Conservation (phyloP, 2,329 filamentous ascomycete genomes). For the Xylariales sp. region DNA sequence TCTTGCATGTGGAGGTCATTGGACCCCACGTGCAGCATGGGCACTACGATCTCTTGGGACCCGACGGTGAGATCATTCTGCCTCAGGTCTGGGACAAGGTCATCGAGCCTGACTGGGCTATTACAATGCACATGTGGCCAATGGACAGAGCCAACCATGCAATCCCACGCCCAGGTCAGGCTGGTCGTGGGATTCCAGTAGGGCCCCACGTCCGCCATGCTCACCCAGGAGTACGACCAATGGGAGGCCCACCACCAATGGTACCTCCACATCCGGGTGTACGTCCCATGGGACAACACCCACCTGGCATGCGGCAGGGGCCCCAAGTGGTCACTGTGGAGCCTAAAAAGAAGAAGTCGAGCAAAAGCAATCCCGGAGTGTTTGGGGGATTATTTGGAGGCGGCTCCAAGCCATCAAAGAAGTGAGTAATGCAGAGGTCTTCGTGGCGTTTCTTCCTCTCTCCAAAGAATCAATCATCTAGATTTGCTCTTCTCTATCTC, state of each 20-base stretch:
- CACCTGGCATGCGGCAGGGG: background rate
- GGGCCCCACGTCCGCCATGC: background rate
- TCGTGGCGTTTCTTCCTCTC: too few relatives aligned
- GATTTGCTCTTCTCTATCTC: too few relatives aligned
- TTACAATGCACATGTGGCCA: slow-evolving; percentile 64
- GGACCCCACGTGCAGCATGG: slow-evolving; percentile 73
- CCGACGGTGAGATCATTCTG: slow-evolving; percentile 77
- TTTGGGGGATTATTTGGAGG: too few relatives aligned
- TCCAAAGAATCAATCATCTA: too few relatives aligned
- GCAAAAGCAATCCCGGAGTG: too few relatives aligned
- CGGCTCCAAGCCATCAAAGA: slow-evolving; percentile 2
- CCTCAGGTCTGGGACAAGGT: slow-evolving; percentile 79
- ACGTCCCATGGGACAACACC: background rate
- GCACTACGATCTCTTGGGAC: slow-evolving; percentile 76
- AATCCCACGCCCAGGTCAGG: slow-evolving; percentile 9
- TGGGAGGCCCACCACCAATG: background rate
- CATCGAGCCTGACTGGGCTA: slow-evolving; percentile 70
- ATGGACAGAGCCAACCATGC: too few relatives aligned
- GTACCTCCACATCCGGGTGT: background rate
- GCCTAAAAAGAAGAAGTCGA: slow-evolving; percentile 1
- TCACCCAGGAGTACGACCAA: background rate
- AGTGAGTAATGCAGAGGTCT: slow-evolving; percentile 6
- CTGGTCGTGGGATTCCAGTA: slow-evolving; percentile 9
- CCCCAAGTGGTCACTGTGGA: background rate
- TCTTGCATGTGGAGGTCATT: slow-evolving; percentile 71